phyloP scores from a whole-genome alignment of 176 grass and related monocot genomes.

The Avena sativa region DNA sequence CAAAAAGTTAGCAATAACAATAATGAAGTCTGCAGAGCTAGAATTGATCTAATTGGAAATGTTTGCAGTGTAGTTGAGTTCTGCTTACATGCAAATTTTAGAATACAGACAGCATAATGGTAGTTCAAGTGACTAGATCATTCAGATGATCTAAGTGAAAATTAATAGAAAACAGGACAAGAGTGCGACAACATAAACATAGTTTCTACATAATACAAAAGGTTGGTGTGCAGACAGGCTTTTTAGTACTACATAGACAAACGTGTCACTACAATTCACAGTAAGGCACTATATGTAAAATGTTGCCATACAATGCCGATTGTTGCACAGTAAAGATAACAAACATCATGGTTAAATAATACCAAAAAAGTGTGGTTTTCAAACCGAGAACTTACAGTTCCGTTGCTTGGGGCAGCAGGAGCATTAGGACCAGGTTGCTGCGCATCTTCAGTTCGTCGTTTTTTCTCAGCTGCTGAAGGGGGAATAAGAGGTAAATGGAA shows the following conservation, averaged over 20 bases:
- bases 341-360: constrained; percentile 13
- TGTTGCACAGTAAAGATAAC: constrained; percentile 18
- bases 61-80: not conserved
- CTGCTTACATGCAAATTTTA: constrained; percentile 1
- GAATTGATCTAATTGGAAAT: constrained; percentile 1
- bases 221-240: not conserved
- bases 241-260: constrained; percentile 6
- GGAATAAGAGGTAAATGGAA: constrained; percentile 18
- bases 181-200: not conserved
- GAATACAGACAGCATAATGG: not conserved
- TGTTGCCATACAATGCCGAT: not conserved
- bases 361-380: constrained; percentile 12
- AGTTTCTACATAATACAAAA: not conserved
- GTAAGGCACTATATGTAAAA: not conserved
- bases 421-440: constrained; percentile 63
- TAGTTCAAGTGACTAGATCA: constrained; percentile 3
- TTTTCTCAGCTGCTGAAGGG: constrained; percentile 74
- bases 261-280: not conserved
- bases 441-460: constrained; percentile 68
- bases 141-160: not conserved
- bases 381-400: constrained; percentile 73
- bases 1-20: not conserved
- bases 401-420: constrained; percentile 66
- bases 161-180: not conserved
- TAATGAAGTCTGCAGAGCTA: not conserved